A percentile compares a stretch with the other conserved stretches of the same genome.
Conservation (phyloP, 345 rosid species). For the Sonneratia alba region DNA sequence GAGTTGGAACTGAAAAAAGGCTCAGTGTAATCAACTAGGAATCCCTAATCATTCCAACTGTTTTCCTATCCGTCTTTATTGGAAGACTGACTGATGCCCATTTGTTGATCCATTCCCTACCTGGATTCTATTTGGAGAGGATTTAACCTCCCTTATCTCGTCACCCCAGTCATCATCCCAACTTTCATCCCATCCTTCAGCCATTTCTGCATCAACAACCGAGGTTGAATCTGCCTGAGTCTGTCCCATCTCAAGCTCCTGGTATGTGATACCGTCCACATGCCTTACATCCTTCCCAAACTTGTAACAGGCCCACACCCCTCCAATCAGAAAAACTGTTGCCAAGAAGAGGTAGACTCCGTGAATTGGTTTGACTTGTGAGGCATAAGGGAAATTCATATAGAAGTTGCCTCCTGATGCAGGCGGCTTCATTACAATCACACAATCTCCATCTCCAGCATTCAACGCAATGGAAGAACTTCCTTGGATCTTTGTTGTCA, state of each 20-base stretch:
- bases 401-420: conserved; percentile 2
- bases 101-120: conserved; percentile 15
- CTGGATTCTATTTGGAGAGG: conserved; percentile 10
- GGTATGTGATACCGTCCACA: conserved; percentile 50
- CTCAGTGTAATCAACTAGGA: background rate
- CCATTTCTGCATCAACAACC: conserved; percentile 15
- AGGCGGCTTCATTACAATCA: too few relatives aligned
- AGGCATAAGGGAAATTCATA: conserved; percentile 6
- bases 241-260: conserved; percentile 50
- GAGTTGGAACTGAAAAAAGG: background rate
- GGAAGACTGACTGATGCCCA: conserved; percentile 7
- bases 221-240: conserved; percentile 6
- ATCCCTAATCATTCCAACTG: conserved; percentile 21
- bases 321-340: conserved; percentile 18
- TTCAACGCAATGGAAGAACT: conserved; percentile 16
- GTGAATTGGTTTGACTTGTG: conserved; percentile 15
- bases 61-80: conserved; percentile 18
- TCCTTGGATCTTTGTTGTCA: conserved; percentile 16
- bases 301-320: conserved; percentile 48
- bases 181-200: conserved; percentile 23
- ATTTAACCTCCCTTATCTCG: conserved; percentile 19
- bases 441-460: conserved; percentile 22
- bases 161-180: conserved; percentile 33
- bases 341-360: conserved; percentile 27
- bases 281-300: conserved; percentile 41